phyloP scores from a whole-genome alignment of 768 basidiomycete genomes.

The Termitomyces sp. region DNA sequence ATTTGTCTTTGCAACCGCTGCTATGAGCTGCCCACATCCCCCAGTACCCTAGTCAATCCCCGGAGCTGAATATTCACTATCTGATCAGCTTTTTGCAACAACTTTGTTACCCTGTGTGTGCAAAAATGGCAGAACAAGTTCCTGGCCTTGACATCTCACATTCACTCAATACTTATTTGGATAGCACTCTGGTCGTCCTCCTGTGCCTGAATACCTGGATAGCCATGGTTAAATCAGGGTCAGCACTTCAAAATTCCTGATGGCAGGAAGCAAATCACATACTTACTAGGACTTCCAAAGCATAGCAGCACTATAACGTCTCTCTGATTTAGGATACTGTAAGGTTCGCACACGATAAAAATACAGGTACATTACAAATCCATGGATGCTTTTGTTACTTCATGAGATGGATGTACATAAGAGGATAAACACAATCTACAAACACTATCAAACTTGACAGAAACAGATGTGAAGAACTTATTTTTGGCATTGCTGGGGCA shows the following conservation, averaged over 20 bases:
- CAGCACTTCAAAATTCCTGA: not conserved
- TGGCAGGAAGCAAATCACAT: not conserved
- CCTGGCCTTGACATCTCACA: not conserved
- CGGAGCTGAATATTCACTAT: not conserved
- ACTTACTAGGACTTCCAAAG: not conserved
- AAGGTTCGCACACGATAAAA: not conserved
- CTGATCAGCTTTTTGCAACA: not conserved
- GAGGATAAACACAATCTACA: not conserved
- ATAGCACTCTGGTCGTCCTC: not conserved
- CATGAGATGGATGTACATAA: not conserved
- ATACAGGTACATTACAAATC: no score
- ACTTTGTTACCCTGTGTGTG: not conserved
- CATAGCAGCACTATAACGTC: not conserved
- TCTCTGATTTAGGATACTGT: not conserved
- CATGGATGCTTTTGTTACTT: not conserved
- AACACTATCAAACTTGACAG: not conserved
- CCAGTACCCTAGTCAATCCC: not conserved
- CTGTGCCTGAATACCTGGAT: not conserved
- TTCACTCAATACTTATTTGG: not conserved
- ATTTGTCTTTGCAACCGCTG: not conserved
- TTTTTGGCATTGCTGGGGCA: not conserved
- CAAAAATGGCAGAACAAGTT: not conserved
- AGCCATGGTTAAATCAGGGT: not conserved
- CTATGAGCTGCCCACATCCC: not conserved
- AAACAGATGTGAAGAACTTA: not conserved